phyloP scores from a whole-genome alignment of 306 rosid genomes.

The Cucurbita moschata region DNA sequence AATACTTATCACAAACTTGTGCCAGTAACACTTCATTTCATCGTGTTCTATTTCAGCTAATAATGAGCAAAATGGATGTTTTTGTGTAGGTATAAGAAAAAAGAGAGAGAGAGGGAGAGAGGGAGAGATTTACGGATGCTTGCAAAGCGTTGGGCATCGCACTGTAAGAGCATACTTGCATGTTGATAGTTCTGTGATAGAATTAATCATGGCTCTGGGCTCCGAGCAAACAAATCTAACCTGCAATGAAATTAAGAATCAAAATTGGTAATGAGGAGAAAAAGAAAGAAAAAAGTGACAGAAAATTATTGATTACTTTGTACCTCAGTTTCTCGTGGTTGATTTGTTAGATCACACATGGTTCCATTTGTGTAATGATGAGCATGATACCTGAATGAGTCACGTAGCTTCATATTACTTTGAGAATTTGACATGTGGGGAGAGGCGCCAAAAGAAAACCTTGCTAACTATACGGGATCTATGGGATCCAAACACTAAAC shows the following conservation, averaged over 20 bases:
- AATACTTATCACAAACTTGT: neutral
- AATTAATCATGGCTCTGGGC: conserved; percentile 66
- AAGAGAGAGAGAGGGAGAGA: conserved; percentile 5
- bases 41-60: neutral
- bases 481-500: neutral
- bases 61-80: neutral
- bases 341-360: conserved; percentile 73
- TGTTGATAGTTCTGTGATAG: conserved; percentile 84
- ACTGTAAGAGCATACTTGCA: conserved; percentile 93
- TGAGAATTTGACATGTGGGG: neutral
- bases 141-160: conserved; percentile 80
- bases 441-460: no score
- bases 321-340: conserved; percentile 90
- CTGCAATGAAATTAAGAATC: conserved; percentile 18
- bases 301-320: conserved; percentile 1
- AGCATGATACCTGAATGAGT: conserved; percentile 58
- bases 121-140: conserved; percentile 58
- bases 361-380: conserved; percentile 92
- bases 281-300: neutral
- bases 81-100: neutral
- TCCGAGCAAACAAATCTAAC: conserved; percentile 94
- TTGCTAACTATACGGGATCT: neutral
- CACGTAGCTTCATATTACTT: conserved; percentile 6
- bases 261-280: conserved; percentile 4
- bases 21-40: neutral